Conservation (phyloP, 179 eudicot species). For the Beta macrorhiza region DNA sequence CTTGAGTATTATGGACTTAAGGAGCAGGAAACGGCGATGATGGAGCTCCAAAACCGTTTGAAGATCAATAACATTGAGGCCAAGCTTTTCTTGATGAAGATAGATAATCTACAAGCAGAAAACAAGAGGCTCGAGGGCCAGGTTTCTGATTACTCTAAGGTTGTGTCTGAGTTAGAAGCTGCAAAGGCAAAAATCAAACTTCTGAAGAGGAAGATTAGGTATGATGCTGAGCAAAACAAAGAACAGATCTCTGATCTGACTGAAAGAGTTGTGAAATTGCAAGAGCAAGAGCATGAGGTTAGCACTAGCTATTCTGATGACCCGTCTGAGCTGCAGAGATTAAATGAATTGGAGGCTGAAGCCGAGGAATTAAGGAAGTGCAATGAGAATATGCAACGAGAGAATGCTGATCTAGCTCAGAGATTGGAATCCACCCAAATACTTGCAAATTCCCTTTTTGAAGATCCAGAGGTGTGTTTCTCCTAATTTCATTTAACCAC, state of each 20-base stretch:
- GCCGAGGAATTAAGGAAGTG: slow-evolving; percentile 51
- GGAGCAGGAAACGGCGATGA: slow-evolving; percentile 65
- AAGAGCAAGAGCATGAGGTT: slow-evolving; percentile 47
- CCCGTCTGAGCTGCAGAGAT: slow-evolving; percentile 32
- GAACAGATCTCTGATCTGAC: slow-evolving; percentile 64
- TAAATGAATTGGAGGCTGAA: slow-evolving; percentile 59
- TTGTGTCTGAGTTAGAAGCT: slow-evolving; percentile 68
- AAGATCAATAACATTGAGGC: slow-evolving; percentile 60
- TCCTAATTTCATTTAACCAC: neutral
- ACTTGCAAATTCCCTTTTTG: slow-evolving; percentile 61
- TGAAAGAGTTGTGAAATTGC: slow-evolving; percentile 54
- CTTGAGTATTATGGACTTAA: slow-evolving; percentile 83
- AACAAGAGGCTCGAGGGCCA: slow-evolving; percentile 57
- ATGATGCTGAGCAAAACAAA: slow-evolving; percentile 57
- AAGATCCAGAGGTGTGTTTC: slow-evolving; percentile 57
- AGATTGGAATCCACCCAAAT: slow-evolving; percentile 61
- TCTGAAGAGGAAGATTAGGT: slow-evolving; percentile 60
- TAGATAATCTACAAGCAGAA: slow-evolving; percentile 64
- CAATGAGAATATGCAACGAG: slow-evolving; percentile 47
- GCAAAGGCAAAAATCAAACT: slow-evolving; percentile 61
- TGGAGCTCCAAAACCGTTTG: slow-evolving; percentile 70
- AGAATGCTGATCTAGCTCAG: slow-evolving; percentile 61
- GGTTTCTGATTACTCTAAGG: slow-evolving; percentile 56
- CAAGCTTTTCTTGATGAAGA: slow-evolving; percentile 54
- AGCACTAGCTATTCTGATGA: slow-evolving; percentile 30